A percentile compares a stretch with the other conserved stretches of the same genome.
phyloP scores from a whole-genome alignment of 495 filamentous ascomycete species.

The Penicillium goetzii region DNA sequence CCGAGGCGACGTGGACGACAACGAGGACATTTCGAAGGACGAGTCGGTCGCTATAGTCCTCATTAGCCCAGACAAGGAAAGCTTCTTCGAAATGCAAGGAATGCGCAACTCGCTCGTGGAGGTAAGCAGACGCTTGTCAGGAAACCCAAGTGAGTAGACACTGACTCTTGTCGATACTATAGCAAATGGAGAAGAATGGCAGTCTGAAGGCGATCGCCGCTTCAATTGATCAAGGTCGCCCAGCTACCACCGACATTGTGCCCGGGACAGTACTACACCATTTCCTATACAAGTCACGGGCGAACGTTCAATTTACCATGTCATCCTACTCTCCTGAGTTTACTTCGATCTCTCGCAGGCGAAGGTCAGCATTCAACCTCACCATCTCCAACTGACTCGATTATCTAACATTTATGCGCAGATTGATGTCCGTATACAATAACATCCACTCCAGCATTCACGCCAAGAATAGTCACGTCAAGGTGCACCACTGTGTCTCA shows the following conservation, averaged over 20 bases:
- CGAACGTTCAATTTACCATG: constrained; percentile 95
- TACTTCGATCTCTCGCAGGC: constrained; percentile 60
- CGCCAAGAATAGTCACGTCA: constrained; percentile 78
- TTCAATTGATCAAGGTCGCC: constrained; percentile 72
- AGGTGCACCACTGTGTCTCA: constrained; percentile 78
- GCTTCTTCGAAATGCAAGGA: constrained; percentile 83
- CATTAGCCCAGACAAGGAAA: constrained; percentile 89
- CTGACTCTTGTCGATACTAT: constrained; percentile 5
- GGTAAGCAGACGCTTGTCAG: constrained; percentile 36
- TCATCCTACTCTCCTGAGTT: constrained; percentile 78
- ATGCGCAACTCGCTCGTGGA: constrained; percentile 83
- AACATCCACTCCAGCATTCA: constrained; percentile 82
- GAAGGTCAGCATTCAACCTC: constrained; percentile 51
- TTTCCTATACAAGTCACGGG: constrained; percentile 91
- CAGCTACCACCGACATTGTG: constrained; percentile 70
- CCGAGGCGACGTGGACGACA: constrained; percentile 36
- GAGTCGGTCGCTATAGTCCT: constrained; percentile 89
- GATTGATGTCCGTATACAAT: constrained; percentile 82
- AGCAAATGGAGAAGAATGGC: constrained; percentile 74
- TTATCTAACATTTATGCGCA: constrained; percentile 28
- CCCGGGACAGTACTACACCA: constrained; percentile 80
- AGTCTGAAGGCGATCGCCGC: constrained; percentile 73
- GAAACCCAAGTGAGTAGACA: not conserved
- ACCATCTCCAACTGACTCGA: not conserved
- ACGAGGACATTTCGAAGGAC: constrained; percentile 53